Conservation (phyloP, 2,329 filamentous ascomycete genomes). For the Fusarium sp. region DNA sequence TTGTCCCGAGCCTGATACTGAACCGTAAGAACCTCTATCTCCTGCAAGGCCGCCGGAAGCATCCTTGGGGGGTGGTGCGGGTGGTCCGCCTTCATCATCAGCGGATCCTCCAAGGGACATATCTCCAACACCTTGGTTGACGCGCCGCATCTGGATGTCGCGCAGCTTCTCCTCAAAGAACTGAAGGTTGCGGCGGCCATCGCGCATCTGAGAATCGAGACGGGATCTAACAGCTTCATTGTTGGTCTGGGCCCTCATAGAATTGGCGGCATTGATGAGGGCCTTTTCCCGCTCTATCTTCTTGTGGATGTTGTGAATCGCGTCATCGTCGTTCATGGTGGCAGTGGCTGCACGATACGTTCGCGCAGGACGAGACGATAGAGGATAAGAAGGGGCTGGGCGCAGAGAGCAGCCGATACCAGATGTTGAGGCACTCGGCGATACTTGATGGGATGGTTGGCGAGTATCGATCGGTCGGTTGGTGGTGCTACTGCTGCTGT, state of each 20-base stretch:
- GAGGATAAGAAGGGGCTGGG: slow-evolving; percentile 18
- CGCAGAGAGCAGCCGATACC: slow-evolving; percentile 26
- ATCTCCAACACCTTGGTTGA: slow-evolving; percentile 72
- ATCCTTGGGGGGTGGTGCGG: slow-evolving; percentile 80
- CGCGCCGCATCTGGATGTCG: slow-evolving; percentile 84
- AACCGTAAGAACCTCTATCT: slow-evolving; percentile 71
- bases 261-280: slow-evolving; percentile 91
- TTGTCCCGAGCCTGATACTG: slow-evolving; percentile 47
- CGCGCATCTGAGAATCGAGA: slow-evolving; percentile 92
- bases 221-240: slow-evolving; percentile 91
- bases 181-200: slow-evolving; percentile 90
- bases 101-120: slow-evolving; percentile 65
- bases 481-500: neutral
- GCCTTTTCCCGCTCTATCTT: slow-evolving; percentile 99
- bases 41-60: slow-evolving; percentile 52
- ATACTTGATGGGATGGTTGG: slow-evolving; percentile 24
- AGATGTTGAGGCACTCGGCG: slow-evolving; percentile 26
- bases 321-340: slow-evolving; percentile 71
- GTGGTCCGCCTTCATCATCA: slow-evolving; percentile 59
- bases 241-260: slow-evolving; percentile 95
- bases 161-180: slow-evolving; percentile 94
- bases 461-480: slow-evolving; percentile 25
- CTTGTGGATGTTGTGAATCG: slow-evolving; percentile 82
- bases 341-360: slow-evolving; percentile 53
- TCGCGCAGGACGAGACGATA: slow-evolving; percentile 48